Evolutionary conservation across 495 filamentous ascomycete species (phyloP).

Genomic region (Neurospora sp.): DNA sequence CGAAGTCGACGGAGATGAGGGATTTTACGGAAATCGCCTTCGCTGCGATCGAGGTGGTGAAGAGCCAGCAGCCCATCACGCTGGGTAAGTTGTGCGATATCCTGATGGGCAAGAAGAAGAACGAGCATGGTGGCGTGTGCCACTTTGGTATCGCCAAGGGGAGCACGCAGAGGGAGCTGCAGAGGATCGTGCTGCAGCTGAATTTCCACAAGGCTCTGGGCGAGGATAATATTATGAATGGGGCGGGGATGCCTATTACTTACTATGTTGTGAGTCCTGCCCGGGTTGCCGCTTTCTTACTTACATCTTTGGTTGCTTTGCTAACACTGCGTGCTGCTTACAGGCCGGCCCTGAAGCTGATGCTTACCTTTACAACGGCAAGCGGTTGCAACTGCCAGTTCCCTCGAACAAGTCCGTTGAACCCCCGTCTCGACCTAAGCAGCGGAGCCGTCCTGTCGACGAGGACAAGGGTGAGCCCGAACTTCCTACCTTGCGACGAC

Average conservation of each 20-base stretch:
- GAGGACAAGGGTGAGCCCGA: constrained; percentile 1
- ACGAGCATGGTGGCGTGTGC: constrained; percentile 8
- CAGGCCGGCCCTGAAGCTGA: constrained; percentile 31
- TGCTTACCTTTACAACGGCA: constrained; percentile 17
- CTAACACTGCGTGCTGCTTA: constrained; percentile 1
- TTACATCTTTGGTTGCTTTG: background rate
- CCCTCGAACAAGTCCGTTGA: constrained; percentile 10
- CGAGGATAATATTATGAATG: constrained; percentile 36
- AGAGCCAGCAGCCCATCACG: constrained; percentile 37
- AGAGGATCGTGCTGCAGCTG: constrained; percentile 38
- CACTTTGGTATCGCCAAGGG: constrained; percentile 37
- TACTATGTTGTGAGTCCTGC: constrained; percentile 25
- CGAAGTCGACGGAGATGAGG: constrained; percentile 48
- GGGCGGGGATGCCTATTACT: constrained; percentile 24
- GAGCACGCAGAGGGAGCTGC: constrained; percentile 36
- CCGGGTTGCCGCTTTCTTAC: background rate
- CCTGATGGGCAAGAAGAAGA: constrained; percentile 33
- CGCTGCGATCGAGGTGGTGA: constrained; percentile 55
- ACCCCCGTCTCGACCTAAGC: constrained; percentile 4
- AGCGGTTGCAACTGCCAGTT: constrained; percentile 10
- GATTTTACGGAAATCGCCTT: constrained; percentile 71
- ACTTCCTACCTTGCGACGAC: constrained; percentile 33
- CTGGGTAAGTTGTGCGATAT: constrained; percentile 42
- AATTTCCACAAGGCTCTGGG: constrained; percentile 30
- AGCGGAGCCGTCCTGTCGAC: background rate